These are phyloP conservation scores for Pseudocercospora fuligena DNA, from an alignment of 2,329 filamentous ascomycete species.

Conservation along the genomic window DNA sequence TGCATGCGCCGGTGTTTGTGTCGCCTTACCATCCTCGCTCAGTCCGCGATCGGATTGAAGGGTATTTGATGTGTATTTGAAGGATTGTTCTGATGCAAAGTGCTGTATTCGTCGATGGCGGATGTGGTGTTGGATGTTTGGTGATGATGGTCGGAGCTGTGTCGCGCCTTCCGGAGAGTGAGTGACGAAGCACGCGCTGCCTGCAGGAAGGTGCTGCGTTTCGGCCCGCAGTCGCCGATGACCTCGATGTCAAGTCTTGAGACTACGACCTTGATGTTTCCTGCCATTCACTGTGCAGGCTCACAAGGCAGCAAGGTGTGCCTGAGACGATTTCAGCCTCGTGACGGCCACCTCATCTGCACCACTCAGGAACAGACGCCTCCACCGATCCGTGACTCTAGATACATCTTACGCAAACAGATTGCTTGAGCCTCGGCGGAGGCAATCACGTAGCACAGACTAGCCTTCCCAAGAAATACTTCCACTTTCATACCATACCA, in stretches of 20 bases:
- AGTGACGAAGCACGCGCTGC: conserved; percentile 25
- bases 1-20: conserved; percentile 10
- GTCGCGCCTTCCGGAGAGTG: conserved; percentile 9
- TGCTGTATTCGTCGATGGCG: neutral
- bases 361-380: neutral
- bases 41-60: neutral
- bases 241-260: conserved; percentile 8
- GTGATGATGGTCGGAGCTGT: neutral
- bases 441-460: conserved; percentile 2
- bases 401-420: neutral
- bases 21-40: conserved; percentile 26
- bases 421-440: conserved; percentile 12
- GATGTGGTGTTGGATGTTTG: neutral
- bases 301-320: neutral
- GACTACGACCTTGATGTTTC: neutral
- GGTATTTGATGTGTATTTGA: neutral
- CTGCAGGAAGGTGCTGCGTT: conserved; percentile 11
- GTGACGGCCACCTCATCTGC: neutral
- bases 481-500: neutral
- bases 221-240: neutral
- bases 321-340: neutral
- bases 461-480: neutral
- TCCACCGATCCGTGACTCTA: neutral
- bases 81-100: neutral
- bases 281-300: neutral